These are phyloP conservation scores for Rhodotorula sp. DNA, from an alignment of 1,284 basidiomycete species.

Conservation along the genomic window DNA sequence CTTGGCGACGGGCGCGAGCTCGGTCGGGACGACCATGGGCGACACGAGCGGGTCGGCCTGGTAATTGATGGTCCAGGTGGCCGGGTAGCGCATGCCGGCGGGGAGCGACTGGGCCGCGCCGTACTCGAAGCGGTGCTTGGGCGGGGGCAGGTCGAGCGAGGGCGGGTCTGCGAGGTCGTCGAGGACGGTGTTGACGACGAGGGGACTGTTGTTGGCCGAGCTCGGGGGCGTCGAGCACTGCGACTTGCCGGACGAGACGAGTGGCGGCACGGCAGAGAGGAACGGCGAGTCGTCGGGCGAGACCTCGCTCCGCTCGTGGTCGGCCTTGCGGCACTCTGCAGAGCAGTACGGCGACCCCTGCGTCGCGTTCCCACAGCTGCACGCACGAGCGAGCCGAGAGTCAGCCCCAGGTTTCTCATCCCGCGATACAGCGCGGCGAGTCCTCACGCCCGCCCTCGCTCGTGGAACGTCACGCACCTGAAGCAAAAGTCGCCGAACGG, in stretches of 20 bases:
- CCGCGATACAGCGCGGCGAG: neutral
- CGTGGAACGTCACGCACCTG: slow-evolving; percentile 14
- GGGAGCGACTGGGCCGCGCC: slow-evolving; percentile 27
- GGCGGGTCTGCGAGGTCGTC: slow-evolving; percentile 28
- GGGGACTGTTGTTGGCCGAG: slow-evolving; percentile 28
- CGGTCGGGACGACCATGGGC: slow-evolving; percentile 7
- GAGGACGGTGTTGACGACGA: neutral
- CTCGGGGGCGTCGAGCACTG: slow-evolving; percentile 34
- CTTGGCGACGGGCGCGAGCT: neutral
- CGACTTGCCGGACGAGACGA: slow-evolving; percentile 31
- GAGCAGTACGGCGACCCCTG: slow-evolving; percentile 32
- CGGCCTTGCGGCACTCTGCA: slow-evolving; percentile 25
- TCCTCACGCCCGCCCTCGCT: neutral
- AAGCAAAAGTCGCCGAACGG: slow-evolving; percentile 39
- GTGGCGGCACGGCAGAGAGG: slow-evolving; percentile 29
- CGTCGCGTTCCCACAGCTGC: slow-evolving; percentile 32
- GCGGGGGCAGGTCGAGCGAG: slow-evolving; percentile 33
- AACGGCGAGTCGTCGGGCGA: slow-evolving; percentile 37
- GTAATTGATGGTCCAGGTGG: slow-evolving; percentile 32
- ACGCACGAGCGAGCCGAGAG: neutral
- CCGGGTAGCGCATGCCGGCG: slow-evolving; percentile 2
- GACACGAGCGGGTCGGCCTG: slow-evolving; percentile 23
- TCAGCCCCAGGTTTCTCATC: neutral
- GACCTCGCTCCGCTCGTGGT: slow-evolving; percentile 14
- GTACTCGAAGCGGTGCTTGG: slow-evolving; percentile 22